A percentile compares a stretch with the other conserved stretches of the same genome.
These are phyloP conservation scores for Prunella vulgaris DNA, from an alignment of 257 asterid genomes.

Conservation along the genomic window DNA sequence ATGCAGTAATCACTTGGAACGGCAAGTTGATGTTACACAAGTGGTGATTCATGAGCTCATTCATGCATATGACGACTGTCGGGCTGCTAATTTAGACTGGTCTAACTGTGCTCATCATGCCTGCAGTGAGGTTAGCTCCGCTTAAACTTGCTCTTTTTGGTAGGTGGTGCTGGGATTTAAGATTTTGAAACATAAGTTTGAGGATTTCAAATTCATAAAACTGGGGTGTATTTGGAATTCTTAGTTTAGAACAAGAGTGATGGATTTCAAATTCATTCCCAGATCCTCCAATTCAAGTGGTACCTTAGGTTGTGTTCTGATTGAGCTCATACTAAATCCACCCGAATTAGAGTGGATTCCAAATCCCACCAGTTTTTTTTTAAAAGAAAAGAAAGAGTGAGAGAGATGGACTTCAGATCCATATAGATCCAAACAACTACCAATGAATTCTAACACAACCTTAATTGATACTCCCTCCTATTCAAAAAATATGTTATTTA, in stretches of 20 bases:
- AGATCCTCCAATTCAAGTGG: too few relatives aligned
- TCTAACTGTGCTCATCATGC: constrained; percentile 87
- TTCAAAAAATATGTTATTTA: too few relatives aligned
- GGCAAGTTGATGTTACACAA: constrained; percentile 91
- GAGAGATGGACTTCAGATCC: too few relatives aligned
- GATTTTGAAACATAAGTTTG: neutral
- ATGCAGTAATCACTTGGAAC: constrained; percentile 63
- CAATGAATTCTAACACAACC: neutral
- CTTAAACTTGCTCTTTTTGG: neutral
- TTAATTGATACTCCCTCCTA: too few relatives aligned
- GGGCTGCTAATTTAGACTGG: constrained; percentile 82
- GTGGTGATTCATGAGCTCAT: constrained; percentile 92
- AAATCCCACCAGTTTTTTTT: too few relatives aligned
- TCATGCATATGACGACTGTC: constrained; percentile 91
- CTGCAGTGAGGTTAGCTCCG: constrained; percentile 64
- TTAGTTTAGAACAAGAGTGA: neutral
- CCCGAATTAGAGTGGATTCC: too few relatives aligned
- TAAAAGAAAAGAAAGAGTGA: too few relatives aligned
- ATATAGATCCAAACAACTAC: neutral
- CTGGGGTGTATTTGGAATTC: neutral
- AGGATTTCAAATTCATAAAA: neutral
- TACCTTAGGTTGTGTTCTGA: too few relatives aligned
- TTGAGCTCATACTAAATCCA: too few relatives aligned
- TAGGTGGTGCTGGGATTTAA: neutral
- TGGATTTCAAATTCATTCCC: too few relatives aligned